Evolutionary conservation across 2,329 filamentous ascomycete species (phyloP), one percentile per base, ranked within the genome.

Genomic region (Graphilbum fragrans): DNA sequence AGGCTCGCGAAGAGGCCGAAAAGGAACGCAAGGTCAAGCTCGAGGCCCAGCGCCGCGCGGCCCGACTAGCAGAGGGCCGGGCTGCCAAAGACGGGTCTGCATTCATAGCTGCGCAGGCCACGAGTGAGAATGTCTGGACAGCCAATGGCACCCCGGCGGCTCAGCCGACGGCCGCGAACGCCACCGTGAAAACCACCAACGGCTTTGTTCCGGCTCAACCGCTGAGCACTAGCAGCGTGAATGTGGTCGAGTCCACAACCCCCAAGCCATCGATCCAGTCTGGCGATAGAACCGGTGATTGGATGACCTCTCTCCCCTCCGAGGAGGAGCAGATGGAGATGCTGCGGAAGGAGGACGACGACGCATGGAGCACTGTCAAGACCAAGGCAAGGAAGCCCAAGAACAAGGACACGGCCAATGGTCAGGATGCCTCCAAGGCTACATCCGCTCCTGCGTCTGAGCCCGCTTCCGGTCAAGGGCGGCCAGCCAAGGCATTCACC

Each of bases 1-100:
- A 70, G 23, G 70, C 75, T 43, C 78, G 83, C 23, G 81, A 88
- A 56, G 82, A 84, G 52, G 77, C 82, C 1, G 88, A 95, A 64
- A 75, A 79, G 55, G 72, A 84, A 54, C 81, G 88, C 55, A 84
- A 86, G 65, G 66, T 67, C 31, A 69, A 84, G 46, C 69, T 85
- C 53, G 87, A 95, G 66, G 80, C 82, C 58, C 88, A 94, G 66
- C 77, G 86, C 49, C 82, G 87, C 47, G 72, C 74, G 45, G 87
- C 87, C 42, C 79, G 90, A 50, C 75, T 87, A 56, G 77, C 85
- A 38, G 86, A 93, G 59, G 87, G 87, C 46, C 77, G 84, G 50
- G 70, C 85, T 35, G 83, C 86, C 42, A 86, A 86, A 69, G 88
- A 92, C 52, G 87, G 88, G 35, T 77, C 74, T 16, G 59, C 67